Percentiles rank a stretch among this genome's conserved stretches.
Evolutionary conservation across 169 alveolate genomes (phyloP).

Genomic region (Babesia divergens): DNA sequence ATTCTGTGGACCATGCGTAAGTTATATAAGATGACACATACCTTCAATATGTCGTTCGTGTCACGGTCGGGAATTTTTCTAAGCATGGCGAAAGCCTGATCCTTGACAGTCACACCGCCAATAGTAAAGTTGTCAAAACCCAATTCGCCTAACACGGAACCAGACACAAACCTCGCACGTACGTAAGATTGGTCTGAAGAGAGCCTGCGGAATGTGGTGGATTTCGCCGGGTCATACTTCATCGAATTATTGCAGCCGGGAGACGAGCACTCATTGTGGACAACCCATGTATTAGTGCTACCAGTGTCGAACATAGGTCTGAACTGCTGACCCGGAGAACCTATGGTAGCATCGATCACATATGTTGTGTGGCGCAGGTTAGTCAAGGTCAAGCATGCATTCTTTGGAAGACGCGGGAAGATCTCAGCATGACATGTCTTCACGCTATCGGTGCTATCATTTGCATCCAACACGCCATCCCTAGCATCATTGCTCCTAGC

Average conservation of each 20-base stretch:
- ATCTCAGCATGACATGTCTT: slow-evolving; percentile 1
- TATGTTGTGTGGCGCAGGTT: slow-evolving; percentile 61
- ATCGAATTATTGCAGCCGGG: slow-evolving; percentile 58
- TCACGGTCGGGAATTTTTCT: slow-evolving; percentile 37
- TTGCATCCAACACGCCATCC: not conserved
- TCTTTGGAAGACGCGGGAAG: slow-evolving; percentile 6
- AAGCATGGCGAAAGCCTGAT: slow-evolving; percentile 53
- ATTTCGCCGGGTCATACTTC: slow-evolving; percentile 50
- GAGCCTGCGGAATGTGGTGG: slow-evolving; percentile 35
- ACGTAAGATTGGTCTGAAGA: not conserved
- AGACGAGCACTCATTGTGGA: slow-evolving; percentile 32
- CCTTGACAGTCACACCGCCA: slow-evolving; percentile 36
- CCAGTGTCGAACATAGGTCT: slow-evolving; percentile 83
- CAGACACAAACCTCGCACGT: slow-evolving; percentile 67
- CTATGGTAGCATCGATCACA: slow-evolving; percentile 70
- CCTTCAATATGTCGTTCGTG: slow-evolving; percentile 51
- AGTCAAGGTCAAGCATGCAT: slow-evolving; percentile 1
- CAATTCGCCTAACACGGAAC: slow-evolving; percentile 64
- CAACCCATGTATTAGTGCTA: slow-evolving; percentile 71
- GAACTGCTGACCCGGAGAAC: slow-evolving; percentile 79
- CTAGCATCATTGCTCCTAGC: not conserved
- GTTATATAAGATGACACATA: slow-evolving; percentile 9
- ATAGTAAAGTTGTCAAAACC: slow-evolving; percentile 46
- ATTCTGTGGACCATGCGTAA: slow-evolving; percentile 29
- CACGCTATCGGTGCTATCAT: not conserved